Percentiles rank a stretch among this genome's conserved stretches.
phyloP scores from a whole-genome alignment of 306 rosid genomes.

The Luffa acutangula region DNA sequence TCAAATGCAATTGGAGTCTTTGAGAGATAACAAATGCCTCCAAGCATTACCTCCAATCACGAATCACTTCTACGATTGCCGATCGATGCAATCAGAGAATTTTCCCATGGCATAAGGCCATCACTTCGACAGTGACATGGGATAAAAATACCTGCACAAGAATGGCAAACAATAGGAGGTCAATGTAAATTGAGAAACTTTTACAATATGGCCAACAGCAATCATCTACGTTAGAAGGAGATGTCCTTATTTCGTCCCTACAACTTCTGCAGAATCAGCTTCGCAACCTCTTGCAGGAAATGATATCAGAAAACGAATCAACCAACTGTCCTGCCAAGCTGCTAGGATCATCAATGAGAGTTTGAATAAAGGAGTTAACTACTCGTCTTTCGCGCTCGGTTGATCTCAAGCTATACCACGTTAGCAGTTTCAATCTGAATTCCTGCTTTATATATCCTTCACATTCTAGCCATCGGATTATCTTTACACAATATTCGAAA shows the following conservation, averaged over 20 bases:
- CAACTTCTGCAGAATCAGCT: constrained; percentile 57
- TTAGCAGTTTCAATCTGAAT: constrained; percentile 84
- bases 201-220: constrained; percentile 24
- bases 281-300: constrained; percentile 78
- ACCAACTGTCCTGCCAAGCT: constrained; percentile 98
- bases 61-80: constrained; percentile 13
- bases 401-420: constrained; percentile 99
- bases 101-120: constrained; percentile 45
- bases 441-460: constrained; percentile 86
- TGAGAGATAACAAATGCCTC: constrained; percentile 30
- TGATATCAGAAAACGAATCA: constrained; percentile 83
- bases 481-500: constrained; percentile 96
- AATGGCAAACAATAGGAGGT: constrained; percentile 54
- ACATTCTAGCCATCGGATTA: constrained; percentile 95
- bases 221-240: constrained; percentile 29
- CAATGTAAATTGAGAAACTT: constrained; percentile 21
- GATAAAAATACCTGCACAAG: constrained; percentile 75
- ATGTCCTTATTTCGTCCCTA: constrained; percentile 37
- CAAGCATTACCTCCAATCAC: not conserved
- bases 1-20: constrained; percentile 30
- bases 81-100: constrained; percentile 27
- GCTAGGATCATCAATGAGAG: constrained; percentile 88
- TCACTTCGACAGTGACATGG: constrained; percentile 40
- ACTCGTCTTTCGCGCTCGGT: constrained; percentile 97
- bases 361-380: constrained; percentile 94